Percentiles rank a stretch among this genome's conserved stretches.
Evolutionary conservation across 257 asterid genomes (phyloP).

Genomic region (Cruciata laevipes): DNA sequence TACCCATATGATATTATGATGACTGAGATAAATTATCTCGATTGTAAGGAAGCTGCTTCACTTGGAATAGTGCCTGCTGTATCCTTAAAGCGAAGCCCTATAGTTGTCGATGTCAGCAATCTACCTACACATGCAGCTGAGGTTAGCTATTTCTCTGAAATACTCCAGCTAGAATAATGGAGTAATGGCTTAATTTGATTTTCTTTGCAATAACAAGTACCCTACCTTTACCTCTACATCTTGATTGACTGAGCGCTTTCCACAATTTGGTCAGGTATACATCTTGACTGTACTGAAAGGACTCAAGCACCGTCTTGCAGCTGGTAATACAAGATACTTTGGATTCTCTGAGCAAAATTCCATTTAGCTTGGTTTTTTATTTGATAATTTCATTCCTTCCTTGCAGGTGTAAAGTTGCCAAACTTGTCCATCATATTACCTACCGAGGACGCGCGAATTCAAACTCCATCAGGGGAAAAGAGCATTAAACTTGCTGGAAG

Average conservation of each 20-base stretch:
- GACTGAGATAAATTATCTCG: conserved; percentile 18
- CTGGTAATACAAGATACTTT: conserved; percentile 51
- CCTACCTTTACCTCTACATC: background rate
- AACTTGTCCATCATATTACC: conserved; percentile 67
- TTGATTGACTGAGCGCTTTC: conserved; percentile 4
- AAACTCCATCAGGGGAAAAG: conserved; percentile 61
- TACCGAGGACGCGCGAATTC: conserved; percentile 49
- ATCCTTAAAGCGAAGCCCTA: conserved; percentile 58
- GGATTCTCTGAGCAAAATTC: background rate
- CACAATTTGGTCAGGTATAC: conserved; percentile 61
- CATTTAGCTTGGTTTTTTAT: background rate
- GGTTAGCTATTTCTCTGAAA: conserved; percentile 35
- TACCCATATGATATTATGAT: background rate
- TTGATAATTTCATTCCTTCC: background rate
- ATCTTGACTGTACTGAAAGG: conserved; percentile 83
- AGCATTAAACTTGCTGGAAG: conserved; percentile 64
- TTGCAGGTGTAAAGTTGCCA: conserved; percentile 78
- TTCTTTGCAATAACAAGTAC: background rate
- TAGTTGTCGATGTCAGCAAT: conserved; percentile 59
- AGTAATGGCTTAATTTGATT: background rate
- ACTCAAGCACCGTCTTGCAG: conserved; percentile 95
- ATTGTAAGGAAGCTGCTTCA: conserved; percentile 81
- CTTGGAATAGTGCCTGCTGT: conserved; percentile 65
- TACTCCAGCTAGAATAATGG: background rate
- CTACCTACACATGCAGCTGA: conserved; percentile 59